These are phyloP conservation scores for Rosa hybrid DNA, from an alignment of 331 rosid genomes.

Conservation along the genomic window DNA sequence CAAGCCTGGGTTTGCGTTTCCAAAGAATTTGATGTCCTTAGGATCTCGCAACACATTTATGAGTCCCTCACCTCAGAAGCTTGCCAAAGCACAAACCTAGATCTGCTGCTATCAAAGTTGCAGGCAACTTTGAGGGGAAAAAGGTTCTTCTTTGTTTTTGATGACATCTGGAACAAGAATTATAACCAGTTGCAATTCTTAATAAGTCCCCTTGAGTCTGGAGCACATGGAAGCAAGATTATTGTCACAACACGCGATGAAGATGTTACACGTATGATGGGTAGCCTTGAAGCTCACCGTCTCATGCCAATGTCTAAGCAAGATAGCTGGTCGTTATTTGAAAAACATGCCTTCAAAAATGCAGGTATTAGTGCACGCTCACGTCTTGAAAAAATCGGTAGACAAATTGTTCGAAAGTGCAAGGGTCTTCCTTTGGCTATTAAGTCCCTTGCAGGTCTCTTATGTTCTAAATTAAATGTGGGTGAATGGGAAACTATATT, in stretches of 20 bases:
- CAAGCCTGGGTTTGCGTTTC: too few relatives aligned
- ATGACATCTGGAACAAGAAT: conserved; percentile 13
- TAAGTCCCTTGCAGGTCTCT: conserved; percentile 6
- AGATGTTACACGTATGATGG: not conserved
- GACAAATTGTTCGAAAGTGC: not conserved
- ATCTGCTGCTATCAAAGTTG: not conserved
- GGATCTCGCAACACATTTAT: too few relatives aligned
- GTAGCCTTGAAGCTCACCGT: not conserved
- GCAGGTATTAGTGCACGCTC: not conserved
- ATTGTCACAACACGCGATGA: not conserved
- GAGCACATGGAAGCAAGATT: not conserved
- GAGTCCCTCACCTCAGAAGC: too few relatives aligned
- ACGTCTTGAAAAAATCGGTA: not conserved
- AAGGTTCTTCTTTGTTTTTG: not conserved
- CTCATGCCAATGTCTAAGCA: not conserved
- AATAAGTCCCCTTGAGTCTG: not conserved
- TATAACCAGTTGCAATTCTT: not conserved
- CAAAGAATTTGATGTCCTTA: too few relatives aligned
- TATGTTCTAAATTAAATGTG: not conserved
- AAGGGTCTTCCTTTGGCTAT: conserved; percentile 8
- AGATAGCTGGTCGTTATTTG: conserved; percentile 20
- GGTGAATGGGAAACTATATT: not conserved
- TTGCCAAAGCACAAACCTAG: not conserved
- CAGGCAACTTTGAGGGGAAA: not conserved
- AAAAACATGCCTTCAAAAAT: not conserved